phyloP scores from a whole-genome alignment of 495 filamentous ascomycete species.

The Podospora sp. region DNA sequence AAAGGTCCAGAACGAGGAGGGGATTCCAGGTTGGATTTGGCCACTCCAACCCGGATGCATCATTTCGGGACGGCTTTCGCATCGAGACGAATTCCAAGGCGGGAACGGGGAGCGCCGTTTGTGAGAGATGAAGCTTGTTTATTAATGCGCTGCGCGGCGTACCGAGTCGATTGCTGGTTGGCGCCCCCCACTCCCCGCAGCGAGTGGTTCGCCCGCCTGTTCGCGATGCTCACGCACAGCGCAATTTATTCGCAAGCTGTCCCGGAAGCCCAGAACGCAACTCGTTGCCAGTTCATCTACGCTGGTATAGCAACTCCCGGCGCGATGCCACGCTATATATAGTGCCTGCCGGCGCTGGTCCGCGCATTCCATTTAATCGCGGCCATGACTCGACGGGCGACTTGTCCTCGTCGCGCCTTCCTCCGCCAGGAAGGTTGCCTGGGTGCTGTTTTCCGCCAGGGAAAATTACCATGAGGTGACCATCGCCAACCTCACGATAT shows the following conservation, averaged over 20 bases:
- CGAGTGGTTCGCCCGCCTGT: background rate
- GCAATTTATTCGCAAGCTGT: background rate
- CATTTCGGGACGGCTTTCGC: background rate
- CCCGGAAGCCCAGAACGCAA: background rate
- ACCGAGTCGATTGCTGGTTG: background rate
- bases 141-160: too few relatives aligned
- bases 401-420: background rate
- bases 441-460: background rate
- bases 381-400: background rate
- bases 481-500: background rate
- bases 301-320: background rate
- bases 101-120: background rate
- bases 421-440: background rate
- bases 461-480: conserved; percentile 7
- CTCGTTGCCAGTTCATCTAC: background rate
- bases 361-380: background rate
- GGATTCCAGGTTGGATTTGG: background rate
- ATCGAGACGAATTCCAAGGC: background rate
- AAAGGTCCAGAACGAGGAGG: background rate
- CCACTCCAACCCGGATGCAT: background rate
- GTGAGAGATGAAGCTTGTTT: background rate
- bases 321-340: background rate
- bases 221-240: background rate
- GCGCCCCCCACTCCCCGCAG: background rate
- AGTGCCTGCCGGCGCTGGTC: background rate